A percentile compares a stretch with the other conserved stretches of the same genome.
These are phyloP conservation scores for Fraxinus floribunda DNA, from an alignment of 305 asterid genomes.

Conservation along the genomic window DNA sequence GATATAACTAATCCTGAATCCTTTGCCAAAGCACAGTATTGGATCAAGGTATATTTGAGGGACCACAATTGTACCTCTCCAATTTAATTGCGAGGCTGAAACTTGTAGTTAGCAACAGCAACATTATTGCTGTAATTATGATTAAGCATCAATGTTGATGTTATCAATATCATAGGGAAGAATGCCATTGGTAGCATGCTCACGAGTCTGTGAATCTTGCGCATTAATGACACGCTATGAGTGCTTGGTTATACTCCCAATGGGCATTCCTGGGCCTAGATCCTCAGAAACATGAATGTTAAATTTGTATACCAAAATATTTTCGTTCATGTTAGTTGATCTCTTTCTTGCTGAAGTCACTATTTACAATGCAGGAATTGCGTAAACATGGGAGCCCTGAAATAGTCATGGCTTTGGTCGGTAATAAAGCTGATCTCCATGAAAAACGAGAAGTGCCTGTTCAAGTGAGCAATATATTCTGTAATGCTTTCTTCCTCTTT, in stretches of 20 bases:
- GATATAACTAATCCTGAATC: constrained; percentile 82
- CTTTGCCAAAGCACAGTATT: constrained; percentile 69
- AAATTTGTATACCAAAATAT: background rate
- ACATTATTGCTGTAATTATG: background rate
- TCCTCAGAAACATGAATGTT: background rate
- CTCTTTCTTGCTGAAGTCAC: constrained; percentile 11
- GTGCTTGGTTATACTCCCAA: background rate
- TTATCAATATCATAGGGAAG: background rate
- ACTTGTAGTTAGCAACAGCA: background rate
- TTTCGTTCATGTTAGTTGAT: background rate
- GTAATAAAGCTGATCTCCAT: constrained; percentile 92
- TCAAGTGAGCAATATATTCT: constrained; percentile 53
- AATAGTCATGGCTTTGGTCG: constrained; percentile 94
- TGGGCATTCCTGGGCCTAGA: background rate
- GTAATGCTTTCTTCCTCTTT: background rate
- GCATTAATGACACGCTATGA: background rate
- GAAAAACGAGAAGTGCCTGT: constrained; percentile 83
- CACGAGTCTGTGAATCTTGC: background rate
- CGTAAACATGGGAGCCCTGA: constrained; percentile 98
- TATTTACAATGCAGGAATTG: constrained; percentile 54
- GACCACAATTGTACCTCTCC: background rate
- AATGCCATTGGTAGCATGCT: background rate
- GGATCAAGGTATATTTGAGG: constrained; percentile 80
- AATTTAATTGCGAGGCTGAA: background rate
- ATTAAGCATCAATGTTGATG: background rate